Evolutionary conservation across 164 flowering plant species (phyloP).

Genomic region (Akebia trifoliata): DNA sequence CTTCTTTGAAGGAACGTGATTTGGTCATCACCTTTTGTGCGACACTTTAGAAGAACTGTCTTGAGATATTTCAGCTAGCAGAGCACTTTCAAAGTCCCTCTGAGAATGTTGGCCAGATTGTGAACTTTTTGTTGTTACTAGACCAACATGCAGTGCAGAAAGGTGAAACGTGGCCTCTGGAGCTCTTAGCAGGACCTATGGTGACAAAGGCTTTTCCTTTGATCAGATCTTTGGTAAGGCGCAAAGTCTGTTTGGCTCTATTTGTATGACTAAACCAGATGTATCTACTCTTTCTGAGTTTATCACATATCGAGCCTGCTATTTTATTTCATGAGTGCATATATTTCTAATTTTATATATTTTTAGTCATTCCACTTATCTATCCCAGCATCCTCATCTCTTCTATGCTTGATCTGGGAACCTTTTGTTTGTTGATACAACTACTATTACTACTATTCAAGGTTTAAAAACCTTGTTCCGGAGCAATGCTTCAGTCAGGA

Average conservation of each 20-base stretch:
- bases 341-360: no score
- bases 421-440: no score
- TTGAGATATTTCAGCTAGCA: slow-evolving; percentile 38
- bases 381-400: no score
- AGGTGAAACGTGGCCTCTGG: slow-evolving; percentile 76
- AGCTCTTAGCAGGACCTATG: slow-evolving; percentile 56
- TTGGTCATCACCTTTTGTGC: slow-evolving; percentile 43
- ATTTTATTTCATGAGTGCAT: no score
- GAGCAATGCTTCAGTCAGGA: no score
- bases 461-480: no score
- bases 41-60: slow-evolving; percentile 46
- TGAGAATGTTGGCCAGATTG: slow-evolving; percentile 29
- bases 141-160: slow-evolving; percentile 41
- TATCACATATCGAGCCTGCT: no score
- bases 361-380: no score
- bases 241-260: neutral
- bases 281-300: no score
- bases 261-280: neutral
- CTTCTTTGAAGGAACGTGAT: slow-evolving; percentile 31
- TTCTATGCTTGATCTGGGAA: no score
- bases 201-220: slow-evolving; percentile 50
- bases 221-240: slow-evolving; percentile 63
- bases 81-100: slow-evolving; percentile 21
- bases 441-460: no score
- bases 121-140: slow-evolving; percentile 45